Percentiles rank a stretch among this genome's conserved stretches.
Evolutionary conservation across 257 asterid species (phyloP).

Genomic region (Nicotiana tomentosiformis): DNA sequence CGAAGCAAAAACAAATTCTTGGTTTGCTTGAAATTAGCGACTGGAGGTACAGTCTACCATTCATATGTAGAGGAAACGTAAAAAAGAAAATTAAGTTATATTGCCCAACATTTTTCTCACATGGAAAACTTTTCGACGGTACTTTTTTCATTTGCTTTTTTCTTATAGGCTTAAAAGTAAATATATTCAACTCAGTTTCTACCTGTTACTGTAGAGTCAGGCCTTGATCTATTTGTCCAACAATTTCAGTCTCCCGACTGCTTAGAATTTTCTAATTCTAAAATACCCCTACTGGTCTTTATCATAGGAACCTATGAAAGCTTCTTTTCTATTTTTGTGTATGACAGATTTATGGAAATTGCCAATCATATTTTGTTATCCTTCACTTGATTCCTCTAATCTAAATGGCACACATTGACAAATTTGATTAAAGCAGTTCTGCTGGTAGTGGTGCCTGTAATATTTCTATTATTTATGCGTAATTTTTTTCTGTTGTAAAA

Average conservation of each 20-base stretch:
- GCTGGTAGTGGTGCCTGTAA: not conserved
- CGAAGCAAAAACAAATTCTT: not conserved
- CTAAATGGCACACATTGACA: not conserved
- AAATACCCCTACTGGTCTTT: not conserved
- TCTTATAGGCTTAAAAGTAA: not conserved
- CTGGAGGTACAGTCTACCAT: not conserved
- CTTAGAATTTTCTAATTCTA: too few relatives aligned
- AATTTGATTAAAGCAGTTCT: not conserved
- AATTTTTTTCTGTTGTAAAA: not conserved
- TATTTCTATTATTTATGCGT: not conserved
- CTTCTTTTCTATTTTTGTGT: not conserved
- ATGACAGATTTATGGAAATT: not conserved
- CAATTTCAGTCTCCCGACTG: too few relatives aligned
- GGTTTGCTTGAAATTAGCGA: not conserved
- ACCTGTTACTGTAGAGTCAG: not conserved
- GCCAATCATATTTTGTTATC: not conserved
- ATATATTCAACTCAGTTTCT: not conserved
- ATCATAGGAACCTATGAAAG: not conserved
- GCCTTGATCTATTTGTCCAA: too few relatives aligned
- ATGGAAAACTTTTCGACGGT: not conserved
- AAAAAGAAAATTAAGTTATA: not conserved
- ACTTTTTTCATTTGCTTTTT: not conserved
- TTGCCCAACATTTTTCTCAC: not conserved
- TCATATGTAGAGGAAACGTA: not conserved
- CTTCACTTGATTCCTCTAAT: not conserved